phyloP scores from a whole-genome alignment of 306 rosid genomes.

The Heteromeles arbutifolia region DNA sequence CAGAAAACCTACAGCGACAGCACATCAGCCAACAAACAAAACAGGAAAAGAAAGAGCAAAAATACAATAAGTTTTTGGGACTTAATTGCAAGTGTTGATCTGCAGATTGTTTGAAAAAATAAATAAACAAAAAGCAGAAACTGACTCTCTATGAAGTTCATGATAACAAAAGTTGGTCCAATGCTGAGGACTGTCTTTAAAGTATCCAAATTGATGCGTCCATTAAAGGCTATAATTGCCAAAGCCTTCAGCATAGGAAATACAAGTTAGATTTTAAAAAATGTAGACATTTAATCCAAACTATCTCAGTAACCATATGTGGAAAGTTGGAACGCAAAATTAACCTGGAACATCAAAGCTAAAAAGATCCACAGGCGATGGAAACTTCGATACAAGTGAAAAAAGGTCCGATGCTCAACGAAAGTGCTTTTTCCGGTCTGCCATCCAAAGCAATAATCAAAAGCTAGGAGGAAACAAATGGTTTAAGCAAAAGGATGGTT shows the following conservation, averaged over 20 bases:
- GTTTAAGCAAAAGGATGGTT: neutral
- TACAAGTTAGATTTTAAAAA: slow-evolving; percentile 4
- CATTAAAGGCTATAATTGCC: slow-evolving; percentile 75
- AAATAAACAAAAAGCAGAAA: neutral
- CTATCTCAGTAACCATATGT: slow-evolving; percentile 11
- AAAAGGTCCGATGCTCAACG: slow-evolving; percentile 90
- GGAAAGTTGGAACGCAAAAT: neutral
- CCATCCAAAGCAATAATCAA: slow-evolving; percentile 11
- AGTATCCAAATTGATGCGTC: slow-evolving; percentile 48
- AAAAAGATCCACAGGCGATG: slow-evolving; percentile 98
- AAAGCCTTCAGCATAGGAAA: slow-evolving; percentile 50
- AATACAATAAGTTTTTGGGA: neutral
- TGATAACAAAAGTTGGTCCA: slow-evolving; percentile 80
- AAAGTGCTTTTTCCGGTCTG: slow-evolving; percentile 97
- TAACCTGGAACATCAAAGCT: slow-evolving; percentile 93
- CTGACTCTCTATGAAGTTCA: slow-evolving; percentile 87
- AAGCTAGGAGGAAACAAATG: neutral
- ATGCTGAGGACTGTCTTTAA: slow-evolving; percentile 72
- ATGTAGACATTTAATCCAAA: neutral
- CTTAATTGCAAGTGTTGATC: slow-evolving; percentile 1
- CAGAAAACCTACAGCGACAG: slow-evolving; percentile 46
- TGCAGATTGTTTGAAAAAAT: slow-evolving; percentile 3
- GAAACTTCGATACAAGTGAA: slow-evolving; percentile 89
- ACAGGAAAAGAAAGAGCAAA: neutral
- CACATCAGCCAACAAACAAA: slow-evolving; percentile 9